Base-by-base conservation (phyloP, 371 early-diverging fungal species). In the Mucor indicus region DNA sequence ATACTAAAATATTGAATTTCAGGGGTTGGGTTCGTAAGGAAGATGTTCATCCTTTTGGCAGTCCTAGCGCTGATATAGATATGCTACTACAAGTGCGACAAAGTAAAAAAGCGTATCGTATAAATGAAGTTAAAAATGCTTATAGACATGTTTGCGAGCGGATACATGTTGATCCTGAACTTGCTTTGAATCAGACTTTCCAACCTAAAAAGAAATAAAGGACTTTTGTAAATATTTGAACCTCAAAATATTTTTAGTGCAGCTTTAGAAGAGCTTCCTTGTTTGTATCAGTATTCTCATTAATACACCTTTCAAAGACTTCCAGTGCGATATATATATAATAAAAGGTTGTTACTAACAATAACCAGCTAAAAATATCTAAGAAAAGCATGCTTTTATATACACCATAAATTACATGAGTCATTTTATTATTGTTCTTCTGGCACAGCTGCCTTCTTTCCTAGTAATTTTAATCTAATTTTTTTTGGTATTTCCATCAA, bases 11-110 rank as follows among this genome's bases (percentile, higher is more conserved):
- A 27, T 12, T n/a, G 12, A 8, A 19, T 29, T n/a, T 25, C 40
- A 72, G 72, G 72, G 68, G 72, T n/a, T 72, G 72, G 72, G 50
- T 72, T 13, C 23, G 29, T 15, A 41, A 30, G 32, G 29, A 38
- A 21, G 50, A 63, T 47, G 33, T 67, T 1, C 43, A 45, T 25
- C 29, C 33, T 5, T 52, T 72, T 15, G 72, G 72, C n/a, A 55
- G 67, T 41, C 19, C 43, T 1, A 55, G 52, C 11, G 35, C 38
- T n/a, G 72, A 72, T 38, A 32, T 37, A 17, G 51, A 52, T 13
- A 72, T 67, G 61, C 17, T 72, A 19, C 23, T 45, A 19, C 30
- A 56, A 15, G 65, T 58, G 10, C 59, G 64, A 23, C 50, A 52
- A 35, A 52, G 47, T 4, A 62, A 55, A 43, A 52, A 57, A 33